Conservation (phyloP, 139 green algal species). For the Ostreobium quekettii region DNA sequence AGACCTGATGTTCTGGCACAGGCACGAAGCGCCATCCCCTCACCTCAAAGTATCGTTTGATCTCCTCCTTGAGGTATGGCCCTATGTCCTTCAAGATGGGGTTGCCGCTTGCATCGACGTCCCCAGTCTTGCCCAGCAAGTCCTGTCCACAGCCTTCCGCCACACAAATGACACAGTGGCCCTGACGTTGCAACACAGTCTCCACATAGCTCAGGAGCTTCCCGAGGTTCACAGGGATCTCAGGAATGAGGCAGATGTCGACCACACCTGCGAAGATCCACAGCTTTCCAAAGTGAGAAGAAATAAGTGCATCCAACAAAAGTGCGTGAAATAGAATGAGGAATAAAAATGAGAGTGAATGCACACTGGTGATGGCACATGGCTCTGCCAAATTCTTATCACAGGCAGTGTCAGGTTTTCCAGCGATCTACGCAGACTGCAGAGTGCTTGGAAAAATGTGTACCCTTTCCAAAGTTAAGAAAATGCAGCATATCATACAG, state of each 20-base stretch:
- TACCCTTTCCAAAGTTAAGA: too few relatives aligned
- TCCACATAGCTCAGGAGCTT: slow-evolving; percentile 59
- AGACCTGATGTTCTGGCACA: too few relatives aligned
- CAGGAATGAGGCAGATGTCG: slow-evolving; percentile 94
- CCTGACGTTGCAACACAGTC: slow-evolving; percentile 59
- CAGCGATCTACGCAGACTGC: too few relatives aligned
- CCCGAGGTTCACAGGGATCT: slow-evolving; percentile 76
- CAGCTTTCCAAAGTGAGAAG: neutral
- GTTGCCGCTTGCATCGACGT: slow-evolving; percentile 80
- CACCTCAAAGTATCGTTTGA: slow-evolving; percentile 65
- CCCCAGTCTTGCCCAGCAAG: slow-evolving; percentile 24
- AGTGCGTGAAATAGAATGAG: neutral
- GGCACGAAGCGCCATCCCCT: neutral
- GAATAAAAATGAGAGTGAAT: neutral
- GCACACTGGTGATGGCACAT: too few relatives aligned
- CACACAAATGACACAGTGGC: slow-evolving; percentile 75
- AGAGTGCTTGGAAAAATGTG: too few relatives aligned
- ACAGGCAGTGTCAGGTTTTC: too few relatives aligned
- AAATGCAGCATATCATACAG: too few relatives aligned
- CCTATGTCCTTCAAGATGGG: slow-evolving; percentile 81
- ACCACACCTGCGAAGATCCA: slow-evolving; percentile 50
- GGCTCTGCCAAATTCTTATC: too few relatives aligned
- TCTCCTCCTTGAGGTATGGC: slow-evolving; percentile 53
- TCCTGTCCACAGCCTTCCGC: slow-evolving; percentile 89
- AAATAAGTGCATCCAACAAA: neutral